phyloP scores from a whole-genome alignment of 2,329 filamentous ascomycete genomes.

The Diaporthe sp. region DNA sequence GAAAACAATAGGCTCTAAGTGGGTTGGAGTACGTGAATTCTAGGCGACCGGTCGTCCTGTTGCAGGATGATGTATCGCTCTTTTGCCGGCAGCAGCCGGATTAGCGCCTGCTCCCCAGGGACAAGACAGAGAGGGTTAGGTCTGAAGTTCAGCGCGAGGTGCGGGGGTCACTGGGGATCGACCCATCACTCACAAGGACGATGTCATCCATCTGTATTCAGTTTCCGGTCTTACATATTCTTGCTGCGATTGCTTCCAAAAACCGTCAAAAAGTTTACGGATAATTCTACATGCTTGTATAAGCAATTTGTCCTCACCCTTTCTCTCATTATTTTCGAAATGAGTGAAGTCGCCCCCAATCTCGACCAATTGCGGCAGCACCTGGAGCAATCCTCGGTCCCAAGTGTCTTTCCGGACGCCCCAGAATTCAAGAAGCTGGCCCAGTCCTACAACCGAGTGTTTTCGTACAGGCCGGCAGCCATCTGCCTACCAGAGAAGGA shows the following conservation, averaged over 20 bases:
- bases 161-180: background rate
- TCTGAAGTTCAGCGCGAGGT: background rate
- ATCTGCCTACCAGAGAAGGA: conserved; percentile 59
- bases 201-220: conserved; percentile 15
- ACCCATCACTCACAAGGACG: too few species aligned
- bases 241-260: background rate
- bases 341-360: background rate
- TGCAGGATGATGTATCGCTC: background rate
- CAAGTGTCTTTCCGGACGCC: conserved; percentile 27
- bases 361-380: conserved; percentile 2
- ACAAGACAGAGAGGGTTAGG: background rate
- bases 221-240: background rate
- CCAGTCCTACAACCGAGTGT: conserved; percentile 50
- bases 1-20: background rate
- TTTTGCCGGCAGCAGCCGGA: conserved; percentile 20
- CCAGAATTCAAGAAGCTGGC: conserved; percentile 23
- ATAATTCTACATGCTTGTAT: background rate
- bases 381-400: conserved; percentile 15
- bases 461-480: conserved; percentile 56
- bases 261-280: background rate
- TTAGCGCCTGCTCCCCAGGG: background rate
- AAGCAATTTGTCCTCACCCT: too few species aligned
- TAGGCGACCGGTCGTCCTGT: background rate
- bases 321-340: background rate
- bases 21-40: background rate